Conservation (phyloP, 768 basidiomycete species). For the Psilocybe cyanescens region DNA sequence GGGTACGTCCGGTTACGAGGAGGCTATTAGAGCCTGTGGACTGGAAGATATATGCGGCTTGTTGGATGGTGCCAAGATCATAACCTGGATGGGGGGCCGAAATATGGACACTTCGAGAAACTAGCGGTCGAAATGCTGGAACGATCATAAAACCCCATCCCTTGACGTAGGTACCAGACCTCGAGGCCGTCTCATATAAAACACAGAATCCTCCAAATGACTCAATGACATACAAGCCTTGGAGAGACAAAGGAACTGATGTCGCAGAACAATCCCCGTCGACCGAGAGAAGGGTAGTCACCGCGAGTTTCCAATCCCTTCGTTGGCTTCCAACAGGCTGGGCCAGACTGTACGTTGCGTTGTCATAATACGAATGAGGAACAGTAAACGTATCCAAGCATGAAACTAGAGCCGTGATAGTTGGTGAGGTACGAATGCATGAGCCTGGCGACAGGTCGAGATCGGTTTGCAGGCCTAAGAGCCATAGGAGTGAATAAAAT, state of each 20-base stretch:
- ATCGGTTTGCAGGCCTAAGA: not conserved
- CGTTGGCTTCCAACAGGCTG: conserved; percentile 24
- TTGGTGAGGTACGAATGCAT: conserved; percentile 14
- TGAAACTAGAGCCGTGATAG: conserved; percentile 17
- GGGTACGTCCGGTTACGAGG: conserved; percentile 42
- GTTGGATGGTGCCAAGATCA: conserved; percentile 40
- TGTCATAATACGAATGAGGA: conserved; percentile 22
- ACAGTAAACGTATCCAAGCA: conserved; percentile 35
- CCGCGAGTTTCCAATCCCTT: conserved; percentile 17
- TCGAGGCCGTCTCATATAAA: conserved; percentile 21
- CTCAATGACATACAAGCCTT: conserved; percentile 18
- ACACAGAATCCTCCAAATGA: conserved; percentile 23
- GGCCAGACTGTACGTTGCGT: conserved; percentile 18
- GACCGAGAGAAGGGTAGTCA: conserved; percentile 17
- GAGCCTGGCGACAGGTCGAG: conserved; percentile 5
- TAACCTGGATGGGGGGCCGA: conserved; percentile 49
- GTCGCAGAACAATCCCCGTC: conserved; percentile 18
- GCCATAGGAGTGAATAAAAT: not conserved
- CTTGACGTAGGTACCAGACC: conserved; percentile 18
- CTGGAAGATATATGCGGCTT: conserved; percentile 45
- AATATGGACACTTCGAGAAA: conserved; percentile 39
- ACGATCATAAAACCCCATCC: conserved; percentile 28
- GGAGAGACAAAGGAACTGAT: conserved; percentile 17
- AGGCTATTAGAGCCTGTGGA: conserved; percentile 43
- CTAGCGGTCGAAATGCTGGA: conserved; percentile 11